Evolutionary conservation across 805 yeast genomes (phyloP).

Genomic region (Suhomyces sp.): DNA sequence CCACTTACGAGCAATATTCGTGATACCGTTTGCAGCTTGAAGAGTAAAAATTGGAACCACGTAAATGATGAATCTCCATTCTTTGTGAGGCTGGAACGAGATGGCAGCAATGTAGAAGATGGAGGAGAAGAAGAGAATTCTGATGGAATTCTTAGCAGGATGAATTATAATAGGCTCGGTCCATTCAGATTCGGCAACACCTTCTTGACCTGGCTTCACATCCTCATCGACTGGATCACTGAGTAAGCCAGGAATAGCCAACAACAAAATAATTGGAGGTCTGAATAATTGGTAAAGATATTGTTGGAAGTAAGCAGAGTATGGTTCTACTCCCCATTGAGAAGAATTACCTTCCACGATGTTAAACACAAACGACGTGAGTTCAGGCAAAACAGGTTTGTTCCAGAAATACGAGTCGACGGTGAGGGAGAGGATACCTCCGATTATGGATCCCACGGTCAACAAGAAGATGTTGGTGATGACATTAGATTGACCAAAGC

Average conservation of each 20-base stretch:
- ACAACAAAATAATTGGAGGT: constrained; percentile 46
- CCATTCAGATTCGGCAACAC: too few relatives aligned
- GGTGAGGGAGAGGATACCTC: constrained; percentile 44
- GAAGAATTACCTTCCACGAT: constrained; percentile 70
- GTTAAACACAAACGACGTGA: constrained; percentile 70
- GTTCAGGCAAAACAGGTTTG: constrained; percentile 63
- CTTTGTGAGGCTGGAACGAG: constrained; percentile 89
- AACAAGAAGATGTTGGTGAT: constrained; percentile 35
- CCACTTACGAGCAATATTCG: constrained; percentile 23
- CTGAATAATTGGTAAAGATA: constrained; percentile 40
- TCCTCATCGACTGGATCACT: constrained; percentile 44
- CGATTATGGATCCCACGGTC: constrained; percentile 52
- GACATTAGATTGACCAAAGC: constrained; percentile 48
- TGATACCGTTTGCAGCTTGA: constrained; percentile 62
- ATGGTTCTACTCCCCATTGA: constrained; percentile 86
- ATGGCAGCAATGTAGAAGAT: constrained; percentile 56
- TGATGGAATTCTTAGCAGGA: constrained; percentile 36
- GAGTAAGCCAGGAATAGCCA: constrained; percentile 38
- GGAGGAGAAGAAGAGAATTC: constrained; percentile 51
- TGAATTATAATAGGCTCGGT: background rate
- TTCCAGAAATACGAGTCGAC: constrained; percentile 83
- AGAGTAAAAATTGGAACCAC: constrained; percentile 66
- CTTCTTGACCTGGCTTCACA: too few relatives aligned
- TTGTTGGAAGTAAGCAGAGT: constrained; percentile 59
- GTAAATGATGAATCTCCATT: constrained; percentile 87